These are phyloP conservation scores for Acorus calamus DNA, from an alignment of 106 monocot genomes.

Conservation along the genomic window DNA sequence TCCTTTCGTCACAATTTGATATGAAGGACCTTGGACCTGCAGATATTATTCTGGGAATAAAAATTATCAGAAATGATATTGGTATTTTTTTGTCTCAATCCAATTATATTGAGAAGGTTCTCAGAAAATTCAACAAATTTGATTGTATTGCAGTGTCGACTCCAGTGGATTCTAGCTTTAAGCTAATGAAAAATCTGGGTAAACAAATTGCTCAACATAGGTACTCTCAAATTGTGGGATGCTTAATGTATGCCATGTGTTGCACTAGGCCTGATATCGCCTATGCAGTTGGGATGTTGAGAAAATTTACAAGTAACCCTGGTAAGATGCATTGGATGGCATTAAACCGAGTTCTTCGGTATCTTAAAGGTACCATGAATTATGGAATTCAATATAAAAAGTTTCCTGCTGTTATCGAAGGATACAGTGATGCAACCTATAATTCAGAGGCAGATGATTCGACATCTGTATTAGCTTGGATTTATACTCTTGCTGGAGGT, in stretches of 20 bases:
- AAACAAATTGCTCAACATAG: background rate
- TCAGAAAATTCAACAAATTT: background rate
- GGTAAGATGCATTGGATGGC: background rate
- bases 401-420: background rate
- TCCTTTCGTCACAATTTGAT: too few relatives aligned
- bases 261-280: background rate
- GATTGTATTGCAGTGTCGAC: background rate
- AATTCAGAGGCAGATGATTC: background rate
- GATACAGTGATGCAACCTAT: background rate
- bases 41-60: background rate
- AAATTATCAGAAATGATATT: background rate
- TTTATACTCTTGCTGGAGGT: background rate
- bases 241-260: background rate
- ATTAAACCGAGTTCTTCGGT: background rate
- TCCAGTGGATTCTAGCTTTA: background rate
- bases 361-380: background rate
- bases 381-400: background rate
- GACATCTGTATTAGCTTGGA: background rate
- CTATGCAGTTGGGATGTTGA: too few relatives aligned
- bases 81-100: background rate
- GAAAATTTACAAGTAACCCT: background rate
- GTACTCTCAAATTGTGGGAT: background rate
- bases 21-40: background rate
- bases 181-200: too few relatives aligned
- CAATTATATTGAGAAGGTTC: conserved; percentile 5